Base-by-base conservation (phyloP, 768 basidiomycete genomes). In the Calocybe indica region DNA sequence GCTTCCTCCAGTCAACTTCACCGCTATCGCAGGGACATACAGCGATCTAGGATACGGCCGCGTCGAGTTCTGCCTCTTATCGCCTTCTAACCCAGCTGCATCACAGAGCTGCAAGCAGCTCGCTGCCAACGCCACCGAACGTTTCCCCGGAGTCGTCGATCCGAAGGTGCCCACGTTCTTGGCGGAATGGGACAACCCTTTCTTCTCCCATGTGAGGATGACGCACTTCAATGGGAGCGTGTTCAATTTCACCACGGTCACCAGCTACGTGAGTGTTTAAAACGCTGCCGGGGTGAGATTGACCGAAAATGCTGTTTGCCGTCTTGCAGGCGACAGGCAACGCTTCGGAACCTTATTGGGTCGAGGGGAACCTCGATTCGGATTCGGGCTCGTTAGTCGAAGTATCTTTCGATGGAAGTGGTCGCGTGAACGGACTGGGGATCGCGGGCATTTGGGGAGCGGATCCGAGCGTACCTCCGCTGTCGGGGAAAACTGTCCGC, bases 311-410 rank as follows among this genome's bases (percentile, higher is more conserved):
- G 29, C 31, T 8, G 7, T 32, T 15, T 31, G 31, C 15, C 29
- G 35, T 22, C 22, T 22, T 22, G 22, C 31, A 43, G 42, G 12
- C 42, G 8, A 43, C 15, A 12, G 42, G 29, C 12, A 15, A 43
- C 29, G 8, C 42, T 8, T 43, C 42, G 8, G 22, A 11, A 10
- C 42, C 42, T 6, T 43, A 43, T 34, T 43, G 42, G 42, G 30
- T 11, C 12, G 12, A 32, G 30, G 42, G 34, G 13, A 10, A 29
- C n/a, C 47, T 52, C 88, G 90, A 54, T 94, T 91, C 70, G 91
- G 92, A 55, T 87, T 96, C 43, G 84, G 91, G 78, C 81, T 88
- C 53, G 92, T 91, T 0, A 81, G 83, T 11, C 73, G 83, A 7
- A 93, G 96, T 62, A 71, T 80, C 52, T 22, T 22, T 22, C 4